A percentile compares a stretch with the other conserved stretches of the same genome.
Conservation (phyloP, 2,329 filamentous ascomycete species). For the Colletotrichum coccodes region DNA sequence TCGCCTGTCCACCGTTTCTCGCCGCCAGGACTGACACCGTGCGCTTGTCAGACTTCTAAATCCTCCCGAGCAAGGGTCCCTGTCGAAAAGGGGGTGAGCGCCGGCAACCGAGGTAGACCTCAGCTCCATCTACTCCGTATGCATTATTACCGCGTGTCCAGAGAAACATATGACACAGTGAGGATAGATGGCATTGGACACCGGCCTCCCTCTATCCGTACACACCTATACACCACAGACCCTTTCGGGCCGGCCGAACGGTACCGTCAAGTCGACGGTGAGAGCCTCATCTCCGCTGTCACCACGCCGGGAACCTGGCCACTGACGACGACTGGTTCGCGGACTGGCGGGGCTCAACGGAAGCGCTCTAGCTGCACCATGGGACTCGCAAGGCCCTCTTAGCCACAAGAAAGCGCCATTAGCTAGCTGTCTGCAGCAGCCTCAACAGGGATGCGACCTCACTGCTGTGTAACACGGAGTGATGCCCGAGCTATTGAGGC, state of each 20-base stretch:
- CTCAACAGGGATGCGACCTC: too few species aligned
- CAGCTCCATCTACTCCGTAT: background rate
- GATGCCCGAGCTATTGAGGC: too few species aligned
- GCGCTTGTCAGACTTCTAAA: slow-evolving; percentile 23
- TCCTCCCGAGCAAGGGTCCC: slow-evolving; percentile 5
- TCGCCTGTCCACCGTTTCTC: background rate
- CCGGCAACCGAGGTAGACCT: background rate
- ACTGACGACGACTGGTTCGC: too few species aligned
- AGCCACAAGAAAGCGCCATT: too few species aligned
- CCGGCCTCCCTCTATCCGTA: background rate
- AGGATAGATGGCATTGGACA: background rate
- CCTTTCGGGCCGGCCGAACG: background rate
- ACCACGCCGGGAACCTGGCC: too few species aligned
- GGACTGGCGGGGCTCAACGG: too few species aligned
- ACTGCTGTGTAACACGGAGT: too few species aligned
- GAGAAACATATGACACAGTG: background rate
- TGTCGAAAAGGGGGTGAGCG: slow-evolving; percentile 7
- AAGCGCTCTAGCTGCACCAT: too few species aligned
- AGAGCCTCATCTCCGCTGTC: background rate
- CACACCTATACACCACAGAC: background rate
- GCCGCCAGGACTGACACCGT: background rate
- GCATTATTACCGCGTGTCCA: too few species aligned
- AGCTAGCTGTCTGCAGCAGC: too few species aligned
- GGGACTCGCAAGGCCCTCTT: too few species aligned
- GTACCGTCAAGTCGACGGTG: background rate